phyloP scores from a whole-genome alignment of 2,329 filamentous ascomycete species.

The Chrysoporthe deuterocubensis region DNA sequence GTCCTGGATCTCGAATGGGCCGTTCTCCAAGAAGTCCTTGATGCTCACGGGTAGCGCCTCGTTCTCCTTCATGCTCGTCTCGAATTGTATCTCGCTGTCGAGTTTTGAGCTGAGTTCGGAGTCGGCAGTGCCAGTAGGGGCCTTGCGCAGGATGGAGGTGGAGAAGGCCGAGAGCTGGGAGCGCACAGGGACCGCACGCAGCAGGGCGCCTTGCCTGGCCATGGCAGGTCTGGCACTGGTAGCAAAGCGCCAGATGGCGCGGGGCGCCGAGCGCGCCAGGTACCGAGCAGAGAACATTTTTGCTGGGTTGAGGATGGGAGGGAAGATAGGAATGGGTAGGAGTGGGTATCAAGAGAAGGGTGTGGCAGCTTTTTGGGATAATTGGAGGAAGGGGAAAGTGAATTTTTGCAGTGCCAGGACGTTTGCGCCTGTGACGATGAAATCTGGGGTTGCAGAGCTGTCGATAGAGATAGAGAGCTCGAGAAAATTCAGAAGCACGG shows the following conservation, averaged over 20 bases:
- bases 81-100: constrained; percentile 75
- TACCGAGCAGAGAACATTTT: constrained; percentile 73
- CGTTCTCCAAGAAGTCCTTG: constrained; percentile 86
- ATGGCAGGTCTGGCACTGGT: constrained; percentile 50
- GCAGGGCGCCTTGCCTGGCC: constrained; percentile 52
- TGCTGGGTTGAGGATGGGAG: constrained; percentile 29
- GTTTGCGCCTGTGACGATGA: constrained; percentile 20
- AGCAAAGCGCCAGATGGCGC: constrained; percentile 62
- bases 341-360: constrained; percentile 31
- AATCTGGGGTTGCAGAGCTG: constrained; percentile 3
- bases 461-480: background rate
- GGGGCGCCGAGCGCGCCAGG: constrained; percentile 69
- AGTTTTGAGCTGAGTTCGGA: constrained; percentile 86
- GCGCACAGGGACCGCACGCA: constrained; percentile 48
- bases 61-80: constrained; percentile 77
- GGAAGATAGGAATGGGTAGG: constrained; percentile 23
- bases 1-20: constrained; percentile 83
- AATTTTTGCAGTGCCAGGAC: constrained; percentile 19
- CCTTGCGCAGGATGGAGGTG: constrained; percentile 49
- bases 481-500: constrained; percentile 5
- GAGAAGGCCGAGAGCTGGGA: constrained; percentile 55
- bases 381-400: background rate
- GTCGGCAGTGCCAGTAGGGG: constrained; percentile 60
- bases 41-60: constrained; percentile 76
- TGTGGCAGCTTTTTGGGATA: constrained; percentile 1